Base-by-base conservation (phyloP, 257 asterid genomes). In the Petunia axillaris region DNA sequence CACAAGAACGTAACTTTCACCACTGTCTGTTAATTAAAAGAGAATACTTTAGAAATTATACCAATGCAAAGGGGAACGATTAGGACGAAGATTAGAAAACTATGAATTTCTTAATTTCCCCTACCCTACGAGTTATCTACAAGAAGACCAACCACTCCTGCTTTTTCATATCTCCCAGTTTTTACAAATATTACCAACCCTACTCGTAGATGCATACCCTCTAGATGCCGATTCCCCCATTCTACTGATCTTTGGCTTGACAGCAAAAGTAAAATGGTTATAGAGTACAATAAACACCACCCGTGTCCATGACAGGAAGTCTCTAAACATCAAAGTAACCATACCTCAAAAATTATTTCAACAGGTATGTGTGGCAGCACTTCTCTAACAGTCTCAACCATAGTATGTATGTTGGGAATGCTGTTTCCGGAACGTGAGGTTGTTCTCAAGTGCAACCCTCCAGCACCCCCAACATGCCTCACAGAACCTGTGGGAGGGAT, bases 361-460 rank as follows among this genome's bases (percentile, higher is more conserved):
- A 89, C 95, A 38, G 95, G 95, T 78, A 93, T 77, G 83, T 93
- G 98, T 57, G 98, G 98, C 81, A 93, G 85, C 64, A 93, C 94
- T 83, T 93, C 98, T 82, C 94, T 85, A 78, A 93, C 98, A 46
- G 94, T 88, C 84, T 89, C 94, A 60, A 93, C 95, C 95, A 93
- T 89, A 82, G 92, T 86, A 65, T 88, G 84, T 81, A 91, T 78
- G 77, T 87, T 87, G 59, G 93, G 90, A 80, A 90, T 67, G 87
- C 84, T 94, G 67, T 85, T 88, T 40, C 82, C 57, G 15, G 79
- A 82, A 55, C 87, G 75, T 91, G 82, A 60, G 87, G 48, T 46
- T 50, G 92, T 78, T 64, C 97, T 90, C 81, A 85, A 8, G 60
- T 76, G 89, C 87, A 89, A 77, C 83, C 91, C 89, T 85, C 87